Conservation (phyloP, 768 basidiomycete genomes). For the Trametes maxima region DNA sequence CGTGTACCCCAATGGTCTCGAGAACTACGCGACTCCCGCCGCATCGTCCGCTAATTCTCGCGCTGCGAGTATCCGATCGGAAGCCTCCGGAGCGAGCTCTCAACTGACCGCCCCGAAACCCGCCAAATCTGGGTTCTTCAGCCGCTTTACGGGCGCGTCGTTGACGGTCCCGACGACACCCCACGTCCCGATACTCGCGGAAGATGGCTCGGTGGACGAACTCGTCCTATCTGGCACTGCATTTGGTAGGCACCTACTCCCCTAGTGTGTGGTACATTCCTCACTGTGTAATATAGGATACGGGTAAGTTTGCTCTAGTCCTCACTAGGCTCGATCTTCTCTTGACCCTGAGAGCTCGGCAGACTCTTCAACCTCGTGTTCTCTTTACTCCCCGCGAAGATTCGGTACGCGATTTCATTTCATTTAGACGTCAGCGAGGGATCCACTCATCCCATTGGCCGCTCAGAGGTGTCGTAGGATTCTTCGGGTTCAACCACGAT, state of each 20-base stretch:
- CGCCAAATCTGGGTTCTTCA: conserved; percentile 30
- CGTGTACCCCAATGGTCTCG: conserved; percentile 33
- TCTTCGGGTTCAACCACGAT: conserved; percentile 78
- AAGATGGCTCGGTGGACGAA: conserved; percentile 67
- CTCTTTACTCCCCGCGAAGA: conserved; percentile 69
- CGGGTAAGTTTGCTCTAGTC: conserved; percentile 26
- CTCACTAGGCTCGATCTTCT: background rate
- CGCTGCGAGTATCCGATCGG: conserved; percentile 29
- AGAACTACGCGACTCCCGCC: conserved; percentile 32
- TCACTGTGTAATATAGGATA: conserved; percentile 28
- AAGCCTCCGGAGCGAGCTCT: conserved; percentile 22
- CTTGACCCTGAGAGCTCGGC: conserved; percentile 39
- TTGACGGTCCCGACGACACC: conserved; percentile 25
- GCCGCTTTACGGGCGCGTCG: conserved; percentile 28
- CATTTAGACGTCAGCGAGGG: background rate
- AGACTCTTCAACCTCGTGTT: conserved; percentile 83
- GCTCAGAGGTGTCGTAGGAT: conserved; percentile 67
- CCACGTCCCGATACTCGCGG: conserved; percentile 28
- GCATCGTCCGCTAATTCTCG: conserved; percentile 27
- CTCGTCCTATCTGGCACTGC: conserved; percentile 75
- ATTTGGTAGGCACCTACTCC: conserved; percentile 50
- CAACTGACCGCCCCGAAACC: conserved; percentile 10
- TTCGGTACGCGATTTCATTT: conserved; percentile 51
- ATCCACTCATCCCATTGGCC: conserved; percentile 2
- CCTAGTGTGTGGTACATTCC: background rate